Conservation (phyloP, 768 basidiomycete species). For the Tephrocybe sp. region DNA sequence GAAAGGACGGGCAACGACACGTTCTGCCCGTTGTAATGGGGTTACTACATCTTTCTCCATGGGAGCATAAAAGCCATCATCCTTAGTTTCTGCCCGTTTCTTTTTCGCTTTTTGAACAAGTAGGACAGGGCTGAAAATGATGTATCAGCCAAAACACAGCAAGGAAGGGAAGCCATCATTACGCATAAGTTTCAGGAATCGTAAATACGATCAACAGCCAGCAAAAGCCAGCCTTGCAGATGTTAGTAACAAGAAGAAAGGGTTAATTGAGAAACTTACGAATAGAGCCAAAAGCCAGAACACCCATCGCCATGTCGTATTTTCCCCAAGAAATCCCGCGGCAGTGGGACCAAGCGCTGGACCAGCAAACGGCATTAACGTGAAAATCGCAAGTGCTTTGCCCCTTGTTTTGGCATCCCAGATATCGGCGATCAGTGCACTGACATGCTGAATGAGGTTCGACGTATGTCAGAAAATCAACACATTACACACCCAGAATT, state of each 20-base stretch:
- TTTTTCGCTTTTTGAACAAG: constrained; percentile 49
- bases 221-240: constrained; percentile 45
- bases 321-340: constrained; percentile 41
- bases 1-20: constrained; percentile 57
- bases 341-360: constrained; percentile 58
- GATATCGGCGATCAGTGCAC: constrained; percentile 54
- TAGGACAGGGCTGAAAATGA: constrained; percentile 44
- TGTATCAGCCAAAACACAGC: neutral
- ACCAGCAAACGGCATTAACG: constrained; percentile 65
- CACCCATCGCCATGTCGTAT: constrained; percentile 60
- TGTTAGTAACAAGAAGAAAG: neutral
- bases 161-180: constrained; percentile 15
- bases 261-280: constrained; percentile 29
- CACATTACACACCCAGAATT: constrained; percentile 52
- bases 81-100: constrained; percentile 50
- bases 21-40: constrained; percentile 37
- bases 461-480: neutral
- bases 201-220: constrained; percentile 48
- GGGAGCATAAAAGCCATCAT: constrained; percentile 49
- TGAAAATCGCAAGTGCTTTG: constrained; percentile 63
- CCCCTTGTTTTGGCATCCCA: constrained; percentile 64
- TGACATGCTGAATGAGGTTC: constrained; percentile 12
- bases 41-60: constrained; percentile 41
- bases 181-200: constrained; percentile 68
- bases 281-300: constrained; percentile 65